Percentiles rank a stretch among this genome's conserved stretches.
These are phyloP conservation scores for Leishmania tropica DNA, from an alignment of 208 protist species.

Conservation along the genomic window DNA sequence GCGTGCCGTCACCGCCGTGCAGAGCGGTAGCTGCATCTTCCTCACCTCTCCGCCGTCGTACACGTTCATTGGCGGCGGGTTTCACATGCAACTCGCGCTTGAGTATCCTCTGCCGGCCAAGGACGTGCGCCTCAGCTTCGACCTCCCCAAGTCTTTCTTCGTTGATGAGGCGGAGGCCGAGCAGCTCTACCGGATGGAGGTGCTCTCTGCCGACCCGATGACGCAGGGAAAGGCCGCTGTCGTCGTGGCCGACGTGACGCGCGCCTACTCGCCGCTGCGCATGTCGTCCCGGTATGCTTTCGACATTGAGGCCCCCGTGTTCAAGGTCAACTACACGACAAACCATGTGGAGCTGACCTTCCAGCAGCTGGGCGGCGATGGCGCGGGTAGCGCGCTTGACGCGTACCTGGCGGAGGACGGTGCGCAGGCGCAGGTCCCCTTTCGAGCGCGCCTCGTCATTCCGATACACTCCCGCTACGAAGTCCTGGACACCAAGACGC, in stretches of 20 bases:
- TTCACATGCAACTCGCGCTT: slow-evolving; percentile 80
- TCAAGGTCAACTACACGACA: slow-evolving; percentile 56
- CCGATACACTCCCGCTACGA: slow-evolving; percentile 88
- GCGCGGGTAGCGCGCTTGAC: slow-evolving; percentile 9
- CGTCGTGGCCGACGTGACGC: slow-evolving; percentile 34
- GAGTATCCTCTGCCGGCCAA: slow-evolving; percentile 46
- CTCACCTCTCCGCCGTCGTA: slow-evolving; percentile 16
- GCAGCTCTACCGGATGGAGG: slow-evolving; percentile 57
- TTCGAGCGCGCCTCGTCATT: slow-evolving; percentile 45
- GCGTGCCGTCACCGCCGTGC: neutral
- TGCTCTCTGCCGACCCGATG: neutral
- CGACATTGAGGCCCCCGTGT: slow-evolving; percentile 85
- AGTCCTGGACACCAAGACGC: slow-evolving; percentile 37
- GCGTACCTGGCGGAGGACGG: slow-evolving; percentile 2
- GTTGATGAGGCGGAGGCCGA: slow-evolving; percentile 69
- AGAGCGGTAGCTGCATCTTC: slow-evolving; percentile 17
- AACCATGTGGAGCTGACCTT: slow-evolving; percentile 51
- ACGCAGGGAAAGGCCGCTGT: slow-evolving; percentile 5
- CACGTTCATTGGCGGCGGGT: slow-evolving; percentile 55
- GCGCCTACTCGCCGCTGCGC: slow-evolving; percentile 32
- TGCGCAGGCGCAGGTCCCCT: neutral
- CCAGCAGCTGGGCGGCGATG: slow-evolving; percentile 1
- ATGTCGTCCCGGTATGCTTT: slow-evolving; percentile 56
- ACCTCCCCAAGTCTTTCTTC: slow-evolving; percentile 68
- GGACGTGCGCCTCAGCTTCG: slow-evolving; percentile 33